Evolutionary conservation across 306 rosid species (phyloP).

Genomic region (Benincasa hispida): DNA sequence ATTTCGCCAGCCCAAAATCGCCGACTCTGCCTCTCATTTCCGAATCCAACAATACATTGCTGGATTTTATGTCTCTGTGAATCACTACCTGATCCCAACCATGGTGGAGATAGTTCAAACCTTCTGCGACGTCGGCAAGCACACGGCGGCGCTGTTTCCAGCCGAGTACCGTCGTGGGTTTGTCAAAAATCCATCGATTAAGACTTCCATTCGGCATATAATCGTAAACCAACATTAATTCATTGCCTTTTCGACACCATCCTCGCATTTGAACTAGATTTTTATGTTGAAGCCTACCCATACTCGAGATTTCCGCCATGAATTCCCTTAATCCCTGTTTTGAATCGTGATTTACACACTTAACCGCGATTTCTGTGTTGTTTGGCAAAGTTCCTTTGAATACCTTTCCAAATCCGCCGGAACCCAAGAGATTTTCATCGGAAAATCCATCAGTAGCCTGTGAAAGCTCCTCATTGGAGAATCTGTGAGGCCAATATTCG

Average conservation of each 20-base stretch:
- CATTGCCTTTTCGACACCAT: constrained; percentile 67
- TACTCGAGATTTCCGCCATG: constrained; percentile 90
- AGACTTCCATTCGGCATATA: constrained; percentile 86
- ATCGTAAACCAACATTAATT: constrained; percentile 76
- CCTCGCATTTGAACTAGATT: constrained; percentile 83
- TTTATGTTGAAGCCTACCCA: constrained; percentile 90
- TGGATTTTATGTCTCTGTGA: constrained; percentile 73
- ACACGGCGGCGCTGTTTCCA: constrained; percentile 57
- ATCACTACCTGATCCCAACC: constrained; percentile 90
- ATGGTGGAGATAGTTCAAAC: constrained; percentile 66
- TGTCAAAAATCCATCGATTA: constrained; percentile 59
- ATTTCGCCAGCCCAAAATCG: constrained; percentile 83
- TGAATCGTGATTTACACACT: constrained; percentile 82
- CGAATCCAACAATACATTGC: constrained; percentile 58
- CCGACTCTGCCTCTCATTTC: constrained; percentile 80
- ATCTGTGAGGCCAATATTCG: constrained; percentile 86
- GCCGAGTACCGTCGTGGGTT: constrained; percentile 24
- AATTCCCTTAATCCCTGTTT: constrained; percentile 83
- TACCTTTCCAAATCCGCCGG: constrained; percentile 84
- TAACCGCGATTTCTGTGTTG: constrained; percentile 57
- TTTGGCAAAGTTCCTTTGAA: constrained; percentile 47
- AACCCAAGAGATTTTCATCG: constrained; percentile 36
- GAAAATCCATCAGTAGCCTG: constrained; percentile 45
- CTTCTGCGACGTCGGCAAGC: constrained; percentile 78
- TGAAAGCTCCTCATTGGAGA: constrained; percentile 51